These are phyloP conservation scores for Withania somnifera DNA, from an alignment of 305 asterid species.

Conservation along the genomic window DNA sequence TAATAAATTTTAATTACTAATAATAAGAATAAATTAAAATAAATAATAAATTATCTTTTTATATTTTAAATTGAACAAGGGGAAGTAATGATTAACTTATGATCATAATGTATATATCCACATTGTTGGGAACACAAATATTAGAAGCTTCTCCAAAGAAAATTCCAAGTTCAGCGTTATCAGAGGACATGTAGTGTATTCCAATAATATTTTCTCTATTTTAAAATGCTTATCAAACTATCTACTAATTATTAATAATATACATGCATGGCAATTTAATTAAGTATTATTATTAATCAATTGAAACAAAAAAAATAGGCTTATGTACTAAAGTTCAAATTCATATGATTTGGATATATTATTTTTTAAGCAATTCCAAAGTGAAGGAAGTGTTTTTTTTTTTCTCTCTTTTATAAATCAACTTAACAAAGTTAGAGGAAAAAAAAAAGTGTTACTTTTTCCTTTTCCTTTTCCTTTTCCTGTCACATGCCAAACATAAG, in stretches of 20 bases:
- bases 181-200: neutral
- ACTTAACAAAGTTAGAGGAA: neutral
- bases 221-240: no score
- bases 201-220: no score
- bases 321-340: no score
- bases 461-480: neutral
- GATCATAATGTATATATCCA: neutral
- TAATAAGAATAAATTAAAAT: no score
- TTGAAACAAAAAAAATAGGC: no score
- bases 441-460: neutral
- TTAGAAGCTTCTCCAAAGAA: neutral
- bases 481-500: neutral
- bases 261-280: no score
- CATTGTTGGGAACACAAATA: neutral
- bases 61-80: no score
- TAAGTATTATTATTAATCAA: no score
- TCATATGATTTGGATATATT: neutral
- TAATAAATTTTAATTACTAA: no score
- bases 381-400: neutral
- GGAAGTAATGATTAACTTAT: no score
- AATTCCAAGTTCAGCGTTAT: neutral
- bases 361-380: neutral
- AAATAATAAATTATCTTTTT: no score
- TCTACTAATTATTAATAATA: no score
- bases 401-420: neutral